phyloP scores from a whole-genome alignment of 1,284 basidiomycete species.

The Boletus semigastroideus region DNA sequence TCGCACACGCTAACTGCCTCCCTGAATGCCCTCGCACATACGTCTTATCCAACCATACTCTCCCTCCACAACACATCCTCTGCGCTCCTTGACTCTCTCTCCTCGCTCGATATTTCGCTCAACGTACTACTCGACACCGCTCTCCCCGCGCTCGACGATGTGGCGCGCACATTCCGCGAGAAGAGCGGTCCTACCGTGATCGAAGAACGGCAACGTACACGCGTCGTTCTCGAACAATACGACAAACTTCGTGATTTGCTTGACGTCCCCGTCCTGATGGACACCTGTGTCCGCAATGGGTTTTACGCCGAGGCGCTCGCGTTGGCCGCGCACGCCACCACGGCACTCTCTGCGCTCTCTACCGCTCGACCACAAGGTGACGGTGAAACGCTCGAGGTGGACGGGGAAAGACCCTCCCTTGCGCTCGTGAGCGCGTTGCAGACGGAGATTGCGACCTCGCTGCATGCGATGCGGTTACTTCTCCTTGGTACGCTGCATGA shows the following conservation, averaged over 20 bases:
- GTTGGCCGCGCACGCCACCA: conserved; percentile 31
- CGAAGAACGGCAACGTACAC: conserved; percentile 68
- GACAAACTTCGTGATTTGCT: conserved; percentile 90
- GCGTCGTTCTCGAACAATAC: conserved; percentile 83
- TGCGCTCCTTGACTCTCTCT: conserved; percentile 65
- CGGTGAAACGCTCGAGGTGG: conserved; percentile 18
- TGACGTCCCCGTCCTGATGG: conserved; percentile 86
- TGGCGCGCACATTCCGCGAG: conserved; percentile 63
- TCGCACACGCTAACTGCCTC: conserved; percentile 83
- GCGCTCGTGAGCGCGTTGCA: conserved; percentile 58
- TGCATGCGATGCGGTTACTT: conserved; percentile 73
- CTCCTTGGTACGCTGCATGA: conserved; percentile 81
- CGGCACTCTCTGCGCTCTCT: conserved; percentile 30
- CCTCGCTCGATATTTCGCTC: conserved; percentile 65
- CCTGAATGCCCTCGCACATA: conserved; percentile 83
- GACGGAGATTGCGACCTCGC: conserved; percentile 72
- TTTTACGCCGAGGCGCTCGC: conserved; percentile 89
- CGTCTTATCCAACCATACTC: conserved; percentile 87
- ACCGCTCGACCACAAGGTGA: conserved; percentile 19
- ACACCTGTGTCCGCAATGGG: conserved; percentile 89
- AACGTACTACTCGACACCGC: conserved; percentile 61
- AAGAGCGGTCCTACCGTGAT: conserved; percentile 55
- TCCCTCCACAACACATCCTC: conserved; percentile 74
- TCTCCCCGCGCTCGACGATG: conserved; percentile 71
- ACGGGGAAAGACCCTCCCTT: conserved; percentile 36